These are phyloP conservation scores for Tephrocybe sp. DNA, from an alignment of 768 basidiomycete species.

Conservation along the genomic window DNA sequence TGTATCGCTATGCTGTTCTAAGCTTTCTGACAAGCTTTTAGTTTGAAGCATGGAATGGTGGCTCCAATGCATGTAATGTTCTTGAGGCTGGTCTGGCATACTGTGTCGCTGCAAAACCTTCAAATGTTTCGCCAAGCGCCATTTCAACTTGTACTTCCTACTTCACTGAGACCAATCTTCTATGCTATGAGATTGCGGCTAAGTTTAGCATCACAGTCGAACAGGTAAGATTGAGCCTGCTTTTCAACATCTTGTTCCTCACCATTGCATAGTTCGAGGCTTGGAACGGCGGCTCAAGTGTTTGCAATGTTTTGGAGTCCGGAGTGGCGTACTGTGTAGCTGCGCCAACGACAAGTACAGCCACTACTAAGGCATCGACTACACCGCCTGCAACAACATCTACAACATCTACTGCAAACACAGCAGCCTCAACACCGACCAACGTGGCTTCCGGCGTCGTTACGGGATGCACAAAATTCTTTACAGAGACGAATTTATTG, in stretches of 20 bases:
- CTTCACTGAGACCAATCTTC: constrained; percentile 10
- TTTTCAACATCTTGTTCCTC: no score
- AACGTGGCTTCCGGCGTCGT: constrained; percentile 5
- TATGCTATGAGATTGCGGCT: constrained; percentile 7
- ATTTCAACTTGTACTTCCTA: constrained; percentile 6
- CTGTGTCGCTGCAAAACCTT: constrained; percentile 4
- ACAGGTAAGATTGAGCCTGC: background rate
- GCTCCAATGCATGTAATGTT: constrained; percentile 2
- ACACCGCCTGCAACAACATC: no score
- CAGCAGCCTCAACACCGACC: background rate
- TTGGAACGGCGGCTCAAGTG: constrained; percentile 9
- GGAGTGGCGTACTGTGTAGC: constrained; percentile 8
- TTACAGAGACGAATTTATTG: constrained; percentile 7
- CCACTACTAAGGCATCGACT: no score
- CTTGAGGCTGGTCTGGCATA: constrained; percentile 5
- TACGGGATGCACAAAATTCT: constrained; percentile 3
- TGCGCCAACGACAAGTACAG: background rate
- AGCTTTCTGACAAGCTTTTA: background rate
- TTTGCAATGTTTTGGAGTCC: constrained; percentile 5
- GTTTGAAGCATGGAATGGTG: constrained; percentile 8
- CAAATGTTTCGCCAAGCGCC: constrained; percentile 3
- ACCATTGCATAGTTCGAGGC: constrained; percentile 4
- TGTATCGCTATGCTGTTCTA: background rate
- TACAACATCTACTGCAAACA: no score
- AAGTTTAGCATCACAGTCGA: constrained; percentile 8